A percentile compares a stretch with the other conserved stretches of the same genome.
Conservation (phyloP, 441 rosid genomes). For the Rhodomyrtus psidioides region DNA sequence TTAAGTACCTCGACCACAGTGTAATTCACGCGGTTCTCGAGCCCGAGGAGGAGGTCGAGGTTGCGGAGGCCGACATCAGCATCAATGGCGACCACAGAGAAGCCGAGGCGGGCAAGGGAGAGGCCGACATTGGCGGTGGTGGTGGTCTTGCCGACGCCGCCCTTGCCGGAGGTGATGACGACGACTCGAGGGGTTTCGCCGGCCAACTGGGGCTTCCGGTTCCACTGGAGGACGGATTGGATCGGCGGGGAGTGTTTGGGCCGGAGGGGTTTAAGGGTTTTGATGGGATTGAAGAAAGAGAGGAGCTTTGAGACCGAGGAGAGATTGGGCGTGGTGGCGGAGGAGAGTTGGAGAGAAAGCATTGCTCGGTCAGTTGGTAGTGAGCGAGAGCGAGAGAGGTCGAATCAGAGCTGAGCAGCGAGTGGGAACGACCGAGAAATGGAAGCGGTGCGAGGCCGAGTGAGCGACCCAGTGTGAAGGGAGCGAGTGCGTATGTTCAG, state of each 20-base stretch:
- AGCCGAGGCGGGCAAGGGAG: constrained; percentile 84
- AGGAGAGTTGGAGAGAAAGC: constrained; percentile 31
- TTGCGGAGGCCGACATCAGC: constrained; percentile 92
- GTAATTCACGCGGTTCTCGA: constrained; percentile 89
- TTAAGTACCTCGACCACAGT: constrained; percentile 84
- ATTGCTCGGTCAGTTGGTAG: constrained; percentile 13
- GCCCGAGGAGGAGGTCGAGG: constrained; percentile 88
- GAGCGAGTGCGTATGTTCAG: background rate
- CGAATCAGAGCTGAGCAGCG: background rate
- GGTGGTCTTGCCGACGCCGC: constrained; percentile 93
- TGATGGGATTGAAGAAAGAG: background rate
- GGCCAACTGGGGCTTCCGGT: constrained; percentile 79
- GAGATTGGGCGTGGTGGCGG: background rate
- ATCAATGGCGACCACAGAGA: constrained; percentile 82
- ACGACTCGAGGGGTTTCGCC: constrained; percentile 95
- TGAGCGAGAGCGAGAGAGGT: background rate
- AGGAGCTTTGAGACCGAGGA: constrained; percentile 6
- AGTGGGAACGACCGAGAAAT: background rate
- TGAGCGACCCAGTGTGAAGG: background rate
- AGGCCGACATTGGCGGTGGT: constrained; percentile 92
- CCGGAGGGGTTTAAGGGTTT: constrained; percentile 12
- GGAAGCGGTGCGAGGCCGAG: background rate
- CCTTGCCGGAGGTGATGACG: constrained; percentile 94
- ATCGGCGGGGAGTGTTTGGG: constrained; percentile 8
- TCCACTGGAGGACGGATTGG: constrained; percentile 73